Percentiles rank a stretch among this genome's conserved stretches.
Conservation (phyloP, 2,329 filamentous ascomycete genomes). For the Fusarium anguioides region DNA sequence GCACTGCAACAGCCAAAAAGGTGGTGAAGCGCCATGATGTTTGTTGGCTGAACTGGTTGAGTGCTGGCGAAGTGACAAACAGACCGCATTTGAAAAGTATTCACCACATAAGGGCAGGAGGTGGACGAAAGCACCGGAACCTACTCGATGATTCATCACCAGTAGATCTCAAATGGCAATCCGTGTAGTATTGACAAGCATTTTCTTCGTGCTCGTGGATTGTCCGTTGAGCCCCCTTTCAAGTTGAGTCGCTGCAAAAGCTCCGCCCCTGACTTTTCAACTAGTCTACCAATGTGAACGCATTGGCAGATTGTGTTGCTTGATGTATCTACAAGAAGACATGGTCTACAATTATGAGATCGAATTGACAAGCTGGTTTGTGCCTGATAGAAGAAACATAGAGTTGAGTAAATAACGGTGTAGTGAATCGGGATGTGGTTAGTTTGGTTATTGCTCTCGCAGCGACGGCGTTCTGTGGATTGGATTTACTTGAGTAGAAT, state of each 20-base stretch:
- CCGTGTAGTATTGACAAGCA: not conserved
- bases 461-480: not conserved
- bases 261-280: not conserved
- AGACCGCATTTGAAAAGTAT: conserved; percentile 10
- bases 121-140: not conserved
- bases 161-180: not conserved
- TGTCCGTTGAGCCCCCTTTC: not conserved
- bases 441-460: too few species aligned
- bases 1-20: not conserved
- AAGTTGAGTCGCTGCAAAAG: not conserved
- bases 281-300: not conserved
- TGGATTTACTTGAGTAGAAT: not conserved
- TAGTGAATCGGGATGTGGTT: not conserved
- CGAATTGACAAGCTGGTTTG: not conserved
- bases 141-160: not conserved
- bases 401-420: not conserved
- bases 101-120: not conserved
- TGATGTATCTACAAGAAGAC: not conserved
- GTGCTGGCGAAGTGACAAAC: not conserved
- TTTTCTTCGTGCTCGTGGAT: not conserved
- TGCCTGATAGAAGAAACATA: not conserved
- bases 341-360: not conserved
- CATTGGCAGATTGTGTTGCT: not conserved
- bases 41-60: not conserved
- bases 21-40: not conserved